Evolutionary conservation across 805 yeast species (phyloP).

Genomic region (Zygotorulaspora chibaensis): DNA sequence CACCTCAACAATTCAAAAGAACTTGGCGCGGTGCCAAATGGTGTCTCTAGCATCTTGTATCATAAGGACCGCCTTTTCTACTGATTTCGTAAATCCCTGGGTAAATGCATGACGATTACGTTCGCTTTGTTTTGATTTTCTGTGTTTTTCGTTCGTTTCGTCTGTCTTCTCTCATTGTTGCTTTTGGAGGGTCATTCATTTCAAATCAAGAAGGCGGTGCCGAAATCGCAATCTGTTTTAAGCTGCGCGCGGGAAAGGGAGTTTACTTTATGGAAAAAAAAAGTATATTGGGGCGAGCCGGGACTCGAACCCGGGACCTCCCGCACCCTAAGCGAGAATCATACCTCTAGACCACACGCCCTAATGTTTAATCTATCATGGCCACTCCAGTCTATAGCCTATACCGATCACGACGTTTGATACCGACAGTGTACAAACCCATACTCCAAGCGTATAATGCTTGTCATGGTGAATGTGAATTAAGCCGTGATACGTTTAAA

Average conservation of each 20-base stretch:
- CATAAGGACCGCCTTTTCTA: too few species aligned
- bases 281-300: conserved; percentile 32
- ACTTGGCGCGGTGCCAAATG: too few species aligned
- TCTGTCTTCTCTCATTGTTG: not conserved
- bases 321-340: conserved; percentile 39
- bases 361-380: conserved; percentile 7
- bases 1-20: too few species aligned
- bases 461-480: not conserved
- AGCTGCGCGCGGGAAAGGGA: not conserved
- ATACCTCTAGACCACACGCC: conserved; percentile 39
- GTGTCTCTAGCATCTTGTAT: too few species aligned
- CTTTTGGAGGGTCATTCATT: not conserved
- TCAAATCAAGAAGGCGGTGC: not conserved
- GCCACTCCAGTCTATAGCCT: too few species aligned
- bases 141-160: not conserved
- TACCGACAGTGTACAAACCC: too few species aligned
- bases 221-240: not conserved
- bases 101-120: too few species aligned
- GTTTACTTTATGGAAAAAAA: not conserved
- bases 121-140: not conserved
- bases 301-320: conserved; percentile 40
- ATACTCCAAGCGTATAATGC: too few species aligned
- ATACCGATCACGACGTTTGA: too few species aligned
- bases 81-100: too few species aligned
- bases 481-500: not conserved